Conservation (phyloP, 108 stramenopile species). For the Poteriospumella lacustris region DNA sequence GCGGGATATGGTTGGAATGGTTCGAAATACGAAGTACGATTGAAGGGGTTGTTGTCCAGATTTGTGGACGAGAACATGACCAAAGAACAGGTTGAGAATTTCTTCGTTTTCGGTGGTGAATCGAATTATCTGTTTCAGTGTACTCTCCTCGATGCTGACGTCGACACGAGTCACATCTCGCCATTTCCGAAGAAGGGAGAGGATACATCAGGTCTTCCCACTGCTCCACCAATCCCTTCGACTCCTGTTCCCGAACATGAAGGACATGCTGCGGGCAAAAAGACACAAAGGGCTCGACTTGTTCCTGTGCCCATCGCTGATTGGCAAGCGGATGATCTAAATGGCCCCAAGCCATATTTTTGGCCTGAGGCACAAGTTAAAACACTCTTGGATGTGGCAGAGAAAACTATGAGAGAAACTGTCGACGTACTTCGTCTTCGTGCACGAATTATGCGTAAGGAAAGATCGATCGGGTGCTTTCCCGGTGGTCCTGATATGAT, state of each 20-base stretch:
- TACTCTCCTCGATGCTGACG: not conserved
- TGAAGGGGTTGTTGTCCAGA: slow-evolving; percentile 70
- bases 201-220: too few relatives aligned
- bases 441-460: slow-evolving; percentile 71
- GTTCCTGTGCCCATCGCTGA: not conserved
- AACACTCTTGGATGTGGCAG: slow-evolving; percentile 64
- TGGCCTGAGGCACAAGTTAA: slow-evolving; percentile 67
- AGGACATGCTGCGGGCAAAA: too few relatives aligned
- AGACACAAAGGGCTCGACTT: not conserved
- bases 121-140: slow-evolving; percentile 71
- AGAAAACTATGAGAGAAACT: slow-evolving; percentile 53
- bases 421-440: slow-evolving; percentile 63
- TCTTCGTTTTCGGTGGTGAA: slow-evolving; percentile 87
- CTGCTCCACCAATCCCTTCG: too few relatives aligned
- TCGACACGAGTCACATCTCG: too few relatives aligned
- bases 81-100: slow-evolving; percentile 64
- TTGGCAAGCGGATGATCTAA: not conserved
- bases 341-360: slow-evolving; percentile 75
- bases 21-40: slow-evolving; percentile 72
- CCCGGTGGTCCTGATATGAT: slow-evolving; percentile 40
- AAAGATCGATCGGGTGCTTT: slow-evolving; percentile 57
- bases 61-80: slow-evolving; percentile 62
- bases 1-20: slow-evolving; percentile 84
- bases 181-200: too few relatives aligned
- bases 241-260: too few relatives aligned